Conservation (phyloP, 192 early-diverging fungal species). For the Umbelopsis sp. region DNA sequence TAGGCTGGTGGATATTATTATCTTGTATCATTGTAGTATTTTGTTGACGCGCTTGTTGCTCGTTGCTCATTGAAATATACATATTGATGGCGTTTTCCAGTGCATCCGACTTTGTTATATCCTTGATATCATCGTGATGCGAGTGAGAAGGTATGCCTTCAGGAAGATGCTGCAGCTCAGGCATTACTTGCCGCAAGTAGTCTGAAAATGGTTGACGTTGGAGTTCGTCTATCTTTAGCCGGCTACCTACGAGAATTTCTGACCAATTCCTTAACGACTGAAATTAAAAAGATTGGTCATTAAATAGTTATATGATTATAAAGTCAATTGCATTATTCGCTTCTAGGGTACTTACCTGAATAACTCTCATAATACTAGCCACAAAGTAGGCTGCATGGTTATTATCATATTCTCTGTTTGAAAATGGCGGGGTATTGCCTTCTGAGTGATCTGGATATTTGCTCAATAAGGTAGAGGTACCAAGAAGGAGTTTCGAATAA, state of each 20-base stretch:
- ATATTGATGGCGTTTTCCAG: not conserved
- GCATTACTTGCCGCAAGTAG: not conserved
- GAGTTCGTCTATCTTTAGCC: not conserved
- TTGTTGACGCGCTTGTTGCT: not conserved
- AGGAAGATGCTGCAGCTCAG: not conserved
- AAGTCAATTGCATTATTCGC: not conserved
- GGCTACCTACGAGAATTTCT: not conserved
- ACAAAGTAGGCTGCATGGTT: constrained; percentile 1
- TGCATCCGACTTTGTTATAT: not conserved
- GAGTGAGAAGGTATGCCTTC: not conserved
- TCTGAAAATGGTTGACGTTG: not conserved
- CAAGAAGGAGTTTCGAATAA: not conserved
- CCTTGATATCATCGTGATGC: not conserved
- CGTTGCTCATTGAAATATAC: not conserved
- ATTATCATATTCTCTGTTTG: not conserved
- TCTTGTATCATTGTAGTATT: not conserved
- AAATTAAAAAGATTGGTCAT: not conserved
- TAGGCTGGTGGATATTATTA: not conserved
- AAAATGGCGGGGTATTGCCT: not conserved
- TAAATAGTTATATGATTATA: not conserved
- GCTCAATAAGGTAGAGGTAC: not conserved
- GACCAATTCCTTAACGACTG: not conserved
- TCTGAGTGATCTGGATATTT: not conserved
- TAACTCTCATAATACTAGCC: constrained; percentile 5
- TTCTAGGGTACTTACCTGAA: not conserved